Conservation (phyloP, 2,329 filamentous ascomycete genomes). For the Amphichorda felina region DNA sequence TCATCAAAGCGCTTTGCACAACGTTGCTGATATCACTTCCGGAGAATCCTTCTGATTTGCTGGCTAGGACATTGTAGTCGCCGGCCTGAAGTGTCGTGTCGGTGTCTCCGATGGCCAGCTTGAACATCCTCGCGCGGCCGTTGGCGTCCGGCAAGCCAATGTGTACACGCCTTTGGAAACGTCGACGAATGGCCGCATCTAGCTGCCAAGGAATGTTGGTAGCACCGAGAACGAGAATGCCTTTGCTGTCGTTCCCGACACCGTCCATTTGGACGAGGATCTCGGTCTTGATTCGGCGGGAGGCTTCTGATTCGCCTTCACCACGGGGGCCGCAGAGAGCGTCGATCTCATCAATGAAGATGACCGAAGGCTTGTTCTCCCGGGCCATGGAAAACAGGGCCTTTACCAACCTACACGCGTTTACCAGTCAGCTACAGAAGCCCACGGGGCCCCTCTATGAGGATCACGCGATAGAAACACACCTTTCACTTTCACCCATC, state of each 20-base stretch:
- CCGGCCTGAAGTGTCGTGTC: slow-evolving; percentile 69
- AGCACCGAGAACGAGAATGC: slow-evolving; percentile 86
- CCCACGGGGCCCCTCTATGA: no score
- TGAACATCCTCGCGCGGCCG: slow-evolving; percentile 89
- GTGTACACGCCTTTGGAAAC: slow-evolving; percentile 92
- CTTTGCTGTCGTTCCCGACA: slow-evolving; percentile 89
- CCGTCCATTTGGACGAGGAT: slow-evolving; percentile 98
- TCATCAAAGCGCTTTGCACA: slow-evolving; percentile 94
- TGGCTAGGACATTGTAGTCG: slow-evolving; percentile 71
- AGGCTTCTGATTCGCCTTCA: slow-evolving; percentile 96
- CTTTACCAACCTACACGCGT: slow-evolving; percentile 64
- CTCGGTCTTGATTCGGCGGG: slow-evolving; percentile 95
- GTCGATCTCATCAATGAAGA: slow-evolving; percentile 98
- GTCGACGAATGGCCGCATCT: slow-evolving; percentile 86
- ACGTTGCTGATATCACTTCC: slow-evolving; percentile 93
- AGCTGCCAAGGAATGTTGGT: slow-evolving; percentile 99
- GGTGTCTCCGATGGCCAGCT: slow-evolving; percentile 84
- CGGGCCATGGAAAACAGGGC: slow-evolving; percentile 95
- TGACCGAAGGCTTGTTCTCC: slow-evolving; percentile 96
- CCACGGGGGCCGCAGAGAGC: slow-evolving; percentile 84
- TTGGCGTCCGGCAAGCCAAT: slow-evolving; percentile 83
- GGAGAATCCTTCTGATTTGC: slow-evolving; percentile 85
- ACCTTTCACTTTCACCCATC: slow-evolving; percentile 99
- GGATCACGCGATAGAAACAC: slow-evolving; percentile 10
- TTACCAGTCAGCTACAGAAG: no score